Percentiles rank a stretch among this genome's conserved stretches.
phyloP scores from a whole-genome alignment of 139 green algal genomes.

The Chlamydomonas sp. region DNA sequence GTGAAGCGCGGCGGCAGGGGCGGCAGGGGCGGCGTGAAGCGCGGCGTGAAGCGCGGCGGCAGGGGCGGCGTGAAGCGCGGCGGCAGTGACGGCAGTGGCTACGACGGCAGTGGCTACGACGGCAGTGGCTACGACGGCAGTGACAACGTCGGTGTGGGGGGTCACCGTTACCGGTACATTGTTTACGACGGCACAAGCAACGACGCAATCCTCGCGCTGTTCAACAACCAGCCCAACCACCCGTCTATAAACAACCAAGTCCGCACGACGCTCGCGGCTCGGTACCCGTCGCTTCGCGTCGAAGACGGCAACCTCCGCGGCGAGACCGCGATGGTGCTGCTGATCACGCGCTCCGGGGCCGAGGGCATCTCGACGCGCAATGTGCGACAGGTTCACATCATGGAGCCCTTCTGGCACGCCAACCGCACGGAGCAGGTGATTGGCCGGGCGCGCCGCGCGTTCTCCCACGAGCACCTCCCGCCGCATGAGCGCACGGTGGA shows the following conservation, averaged over 20 bases:
- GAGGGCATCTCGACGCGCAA: conserved; percentile 17
- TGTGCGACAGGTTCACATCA: conserved; percentile 20
- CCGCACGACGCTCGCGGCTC: neutral
- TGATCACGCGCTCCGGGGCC: conserved; percentile 11
- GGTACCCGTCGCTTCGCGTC: neutral
- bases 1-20: neutral
- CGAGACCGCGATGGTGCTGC: neutral
- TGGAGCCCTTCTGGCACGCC: conserved; percentile 21
- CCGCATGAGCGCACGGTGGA: conserved; percentile 5
- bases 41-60: neutral
- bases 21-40: neutral
- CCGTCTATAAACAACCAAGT: neutral
- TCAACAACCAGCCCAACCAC: conserved; percentile 8
- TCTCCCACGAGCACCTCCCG: conserved; percentile 12
- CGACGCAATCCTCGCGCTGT: neutral
- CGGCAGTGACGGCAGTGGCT: too few species aligned
- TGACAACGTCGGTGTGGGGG: neutral
- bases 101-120: too few species aligned
- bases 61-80: neutral
- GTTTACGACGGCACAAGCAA: neutral
- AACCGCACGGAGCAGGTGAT: conserved; percentile 22
- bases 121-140: neutral
- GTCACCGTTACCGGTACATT: neutral
- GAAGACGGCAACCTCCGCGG: conserved; percentile 9
- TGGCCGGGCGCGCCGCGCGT: conserved; percentile 6